Conservation (phyloP, 768 basidiomycete species). For the Pleurotus giganteus region DNA sequence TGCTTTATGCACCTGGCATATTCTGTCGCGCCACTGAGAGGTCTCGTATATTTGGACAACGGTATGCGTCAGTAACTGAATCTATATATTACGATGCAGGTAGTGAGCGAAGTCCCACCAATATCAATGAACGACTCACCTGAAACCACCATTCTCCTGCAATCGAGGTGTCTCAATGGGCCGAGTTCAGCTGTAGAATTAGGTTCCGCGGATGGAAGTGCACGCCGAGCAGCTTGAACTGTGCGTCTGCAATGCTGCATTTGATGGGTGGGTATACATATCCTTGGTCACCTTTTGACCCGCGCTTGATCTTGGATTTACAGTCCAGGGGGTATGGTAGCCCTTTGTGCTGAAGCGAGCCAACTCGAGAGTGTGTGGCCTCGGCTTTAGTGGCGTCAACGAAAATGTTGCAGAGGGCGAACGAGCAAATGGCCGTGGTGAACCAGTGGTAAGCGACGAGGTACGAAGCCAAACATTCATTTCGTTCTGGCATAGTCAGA, state of each 20-base stretch:
- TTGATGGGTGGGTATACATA: not conserved
- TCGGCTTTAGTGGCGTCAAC: constrained; percentile 1
- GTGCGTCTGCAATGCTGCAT: not conserved
- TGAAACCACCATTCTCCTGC: constrained; percentile 1
- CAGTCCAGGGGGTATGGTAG: not conserved
- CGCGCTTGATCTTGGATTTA: not conserved
- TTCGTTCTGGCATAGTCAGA: not conserved
- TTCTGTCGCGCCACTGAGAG: not conserved
- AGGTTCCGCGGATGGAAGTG: constrained; percentile 1
- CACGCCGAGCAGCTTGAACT: not conserved
- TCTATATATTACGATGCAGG: not conserved
- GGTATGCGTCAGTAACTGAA: constrained; percentile 5
- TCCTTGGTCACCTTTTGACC: not conserved
- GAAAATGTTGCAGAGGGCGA: not conserved
- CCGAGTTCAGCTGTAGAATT: not conserved
- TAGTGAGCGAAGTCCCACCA: not conserved
- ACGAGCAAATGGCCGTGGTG: not conserved
- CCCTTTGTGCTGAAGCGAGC: not conserved
- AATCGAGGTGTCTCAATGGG: not conserved
- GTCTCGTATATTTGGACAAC: not conserved
- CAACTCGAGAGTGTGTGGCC: not conserved
- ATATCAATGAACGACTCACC: not conserved
- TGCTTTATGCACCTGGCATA: not conserved
- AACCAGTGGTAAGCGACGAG: not conserved
- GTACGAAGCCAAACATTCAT: not conserved